Evolutionary conservation across 2,329 filamentous ascomycete species (phyloP).

Genomic region (Hymenoscyphus occultus): DNA sequence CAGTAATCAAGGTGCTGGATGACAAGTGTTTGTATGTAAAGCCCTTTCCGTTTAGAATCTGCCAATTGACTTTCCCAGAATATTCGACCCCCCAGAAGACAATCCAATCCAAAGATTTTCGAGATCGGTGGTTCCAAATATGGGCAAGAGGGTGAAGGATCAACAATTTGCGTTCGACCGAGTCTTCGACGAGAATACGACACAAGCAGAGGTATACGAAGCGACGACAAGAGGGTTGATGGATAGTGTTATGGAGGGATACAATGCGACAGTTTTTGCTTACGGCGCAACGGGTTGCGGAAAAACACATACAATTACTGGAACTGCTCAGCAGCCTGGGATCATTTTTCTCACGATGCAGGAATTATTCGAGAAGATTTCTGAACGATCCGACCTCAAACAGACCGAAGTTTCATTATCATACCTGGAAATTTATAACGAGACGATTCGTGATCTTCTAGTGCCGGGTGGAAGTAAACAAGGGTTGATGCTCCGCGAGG

Average conservation of each 20-base stretch:
- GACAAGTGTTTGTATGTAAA: slow-evolving; percentile 84
- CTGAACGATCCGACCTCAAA: slow-evolving; percentile 82
- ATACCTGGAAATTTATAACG: slow-evolving; percentile 98
- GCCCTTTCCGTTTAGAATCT: background rate
- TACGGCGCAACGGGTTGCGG: slow-evolving; percentile 97
- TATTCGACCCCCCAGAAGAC: slow-evolving; percentile 97
- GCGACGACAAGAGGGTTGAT: slow-evolving; percentile 84
- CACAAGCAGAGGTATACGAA: slow-evolving; percentile 92
- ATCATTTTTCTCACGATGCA: slow-evolving; percentile 99
- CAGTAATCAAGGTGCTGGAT: slow-evolving; percentile 94
- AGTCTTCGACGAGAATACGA: slow-evolving; percentile 93
- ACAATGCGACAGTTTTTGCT: slow-evolving; percentile 98
- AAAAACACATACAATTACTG: slow-evolving; percentile 97
- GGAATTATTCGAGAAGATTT: slow-evolving; percentile 93
- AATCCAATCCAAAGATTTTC: slow-evolving; percentile 87
- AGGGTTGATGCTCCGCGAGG: slow-evolving; percentile 88
- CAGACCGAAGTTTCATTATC: slow-evolving; percentile 86
- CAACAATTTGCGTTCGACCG: slow-evolving; percentile 96
- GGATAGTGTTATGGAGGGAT: slow-evolving; percentile 92
- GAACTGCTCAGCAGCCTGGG: slow-evolving; percentile 85
- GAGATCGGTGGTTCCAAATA: slow-evolving; percentile 69
- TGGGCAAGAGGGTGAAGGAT: slow-evolving; percentile 92
- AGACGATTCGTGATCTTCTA: slow-evolving; percentile 92
- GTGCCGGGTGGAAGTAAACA: slow-evolving; percentile 76
- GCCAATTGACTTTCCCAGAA: slow-evolving; percentile 49